Conservation (phyloP, 257 asterid species). For the Apocynum venetum region DNA sequence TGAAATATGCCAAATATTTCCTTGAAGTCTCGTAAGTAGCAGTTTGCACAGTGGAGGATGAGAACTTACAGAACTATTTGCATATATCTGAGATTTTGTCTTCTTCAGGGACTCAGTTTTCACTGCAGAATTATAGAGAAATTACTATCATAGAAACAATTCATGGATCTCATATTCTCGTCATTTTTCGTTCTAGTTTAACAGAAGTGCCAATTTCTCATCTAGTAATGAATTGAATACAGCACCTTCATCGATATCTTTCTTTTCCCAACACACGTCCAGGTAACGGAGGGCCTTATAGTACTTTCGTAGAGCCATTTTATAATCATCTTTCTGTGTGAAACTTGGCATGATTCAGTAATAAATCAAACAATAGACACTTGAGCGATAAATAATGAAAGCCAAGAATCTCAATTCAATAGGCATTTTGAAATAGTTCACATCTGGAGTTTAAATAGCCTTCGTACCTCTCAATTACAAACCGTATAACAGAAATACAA, state of each 20-base stretch:
- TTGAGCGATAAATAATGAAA: neutral
- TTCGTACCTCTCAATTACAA: neutral
- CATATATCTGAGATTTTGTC: constrained; percentile 35
- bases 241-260: constrained; percentile 30
- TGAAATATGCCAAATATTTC: neutral
- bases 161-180: neutral
- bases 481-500: neutral
- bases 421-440: neutral
- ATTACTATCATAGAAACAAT: constrained; percentile 10
- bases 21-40: neutral
- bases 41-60: neutral
- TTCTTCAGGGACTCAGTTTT: constrained; percentile 26
- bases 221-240: neutral
- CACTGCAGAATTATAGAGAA: constrained; percentile 22
- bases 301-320: constrained; percentile 39
- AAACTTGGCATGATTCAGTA: neutral
- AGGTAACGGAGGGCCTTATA: constrained; percentile 31
- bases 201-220: neutral
- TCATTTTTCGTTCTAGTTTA: neutral
- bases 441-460: neutral
- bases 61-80: constrained; percentile 41
- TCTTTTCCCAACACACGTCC: constrained; percentile 36
- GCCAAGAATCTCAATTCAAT: neutral
- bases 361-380: neutral
- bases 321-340: constrained; percentile 31